A percentile compares a stretch with the other conserved stretches of the same genome.
phyloP scores from a whole-genome alignment of 2,329 filamentous ascomycete species.

The Nannizzia gypsea region DNA sequence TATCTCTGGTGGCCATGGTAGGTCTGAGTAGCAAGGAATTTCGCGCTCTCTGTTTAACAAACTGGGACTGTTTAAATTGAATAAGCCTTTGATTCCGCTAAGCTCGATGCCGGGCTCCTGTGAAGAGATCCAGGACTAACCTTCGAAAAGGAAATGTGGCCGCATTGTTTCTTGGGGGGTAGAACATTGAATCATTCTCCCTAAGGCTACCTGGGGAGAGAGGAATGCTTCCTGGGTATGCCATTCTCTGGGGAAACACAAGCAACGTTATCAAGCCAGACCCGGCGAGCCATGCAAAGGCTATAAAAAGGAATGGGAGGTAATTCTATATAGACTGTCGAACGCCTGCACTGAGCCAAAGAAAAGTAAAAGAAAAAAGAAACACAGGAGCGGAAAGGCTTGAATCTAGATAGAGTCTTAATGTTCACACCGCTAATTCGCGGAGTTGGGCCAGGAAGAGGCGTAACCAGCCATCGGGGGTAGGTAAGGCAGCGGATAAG shows the following conservation, averaged over 20 bases:
- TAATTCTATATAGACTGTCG: slow-evolving; percentile 1
- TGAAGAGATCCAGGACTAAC: slow-evolving; percentile 9
- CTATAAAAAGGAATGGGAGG: slow-evolving; percentile 1
- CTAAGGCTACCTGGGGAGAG: slow-evolving; percentile 10
- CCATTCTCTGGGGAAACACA: slow-evolving; percentile 9
- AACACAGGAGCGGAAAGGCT: background rate
- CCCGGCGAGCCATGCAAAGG: background rate
- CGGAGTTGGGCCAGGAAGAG: background rate
- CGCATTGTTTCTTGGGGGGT: slow-evolving; percentile 9
- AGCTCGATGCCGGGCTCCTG: background rate
- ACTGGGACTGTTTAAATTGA: slow-evolving; percentile 1
- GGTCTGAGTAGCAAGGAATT: slow-evolving; percentile 1
- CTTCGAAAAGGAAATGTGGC: slow-evolving; percentile 14
- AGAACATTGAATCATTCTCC: slow-evolving; percentile 10
- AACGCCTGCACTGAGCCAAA: background rate
- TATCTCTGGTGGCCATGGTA: slow-evolving; percentile 1
- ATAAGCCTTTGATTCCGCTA: background rate
- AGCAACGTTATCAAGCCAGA: slow-evolving; percentile 4
- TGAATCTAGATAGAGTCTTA: slow-evolving; percentile 3
- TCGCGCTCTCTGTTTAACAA: slow-evolving; percentile 5
- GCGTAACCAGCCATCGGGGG: background rate
- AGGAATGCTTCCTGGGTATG: slow-evolving; percentile 12
- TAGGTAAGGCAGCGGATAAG: background rate
- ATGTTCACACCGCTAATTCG: slow-evolving; percentile 6
- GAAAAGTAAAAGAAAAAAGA: background rate